Percentiles rank a stretch among this genome's conserved stretches.
Evolutionary conservation across 306 rosid species (phyloP).

Genomic region (Vigna radiata): DNA sequence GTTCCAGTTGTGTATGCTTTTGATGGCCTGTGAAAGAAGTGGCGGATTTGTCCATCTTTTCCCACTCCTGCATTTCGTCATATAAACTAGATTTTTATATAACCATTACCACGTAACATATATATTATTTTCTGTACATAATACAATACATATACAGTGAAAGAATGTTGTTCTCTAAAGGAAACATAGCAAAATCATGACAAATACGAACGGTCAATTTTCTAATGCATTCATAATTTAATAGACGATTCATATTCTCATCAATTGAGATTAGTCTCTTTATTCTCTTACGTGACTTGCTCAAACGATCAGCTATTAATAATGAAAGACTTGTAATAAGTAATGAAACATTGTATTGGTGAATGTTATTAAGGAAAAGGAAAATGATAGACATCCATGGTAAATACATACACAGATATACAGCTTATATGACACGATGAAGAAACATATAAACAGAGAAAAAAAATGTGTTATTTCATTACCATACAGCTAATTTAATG

Average conservation of each 20-base stretch:
- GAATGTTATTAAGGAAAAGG: not conserved
- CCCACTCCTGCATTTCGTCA: conserved; percentile 57
- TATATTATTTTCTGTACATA: no score
- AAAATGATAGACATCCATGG: no score
- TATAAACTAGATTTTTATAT: not conserved
- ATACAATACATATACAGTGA: no score
- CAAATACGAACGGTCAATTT: not conserved
- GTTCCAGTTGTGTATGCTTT: conserved; percentile 96
- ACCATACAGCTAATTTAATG: no score
- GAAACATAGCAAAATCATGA: no score
- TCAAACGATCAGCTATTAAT: not conserved
- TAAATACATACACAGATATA: no score
- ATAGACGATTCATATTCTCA: not conserved
- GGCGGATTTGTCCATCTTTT: conserved; percentile 87
- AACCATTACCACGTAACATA: not conserved
- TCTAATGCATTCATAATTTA: not conserved
- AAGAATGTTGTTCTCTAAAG: no score
- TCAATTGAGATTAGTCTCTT: no score
- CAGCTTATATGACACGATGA: no score
- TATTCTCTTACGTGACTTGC: no score
- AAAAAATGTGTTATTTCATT: no score
- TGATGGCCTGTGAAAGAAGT: conserved; percentile 90
- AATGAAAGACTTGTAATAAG: not conserved
- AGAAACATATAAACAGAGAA: no score
- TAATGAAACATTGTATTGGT: not conserved